A percentile compares a stretch with the other conserved stretches of the same genome.
These are phyloP conservation scores for Magnolia changhungtana DNA, from an alignment of 164 flowering plant species.

Conservation along the genomic window DNA sequence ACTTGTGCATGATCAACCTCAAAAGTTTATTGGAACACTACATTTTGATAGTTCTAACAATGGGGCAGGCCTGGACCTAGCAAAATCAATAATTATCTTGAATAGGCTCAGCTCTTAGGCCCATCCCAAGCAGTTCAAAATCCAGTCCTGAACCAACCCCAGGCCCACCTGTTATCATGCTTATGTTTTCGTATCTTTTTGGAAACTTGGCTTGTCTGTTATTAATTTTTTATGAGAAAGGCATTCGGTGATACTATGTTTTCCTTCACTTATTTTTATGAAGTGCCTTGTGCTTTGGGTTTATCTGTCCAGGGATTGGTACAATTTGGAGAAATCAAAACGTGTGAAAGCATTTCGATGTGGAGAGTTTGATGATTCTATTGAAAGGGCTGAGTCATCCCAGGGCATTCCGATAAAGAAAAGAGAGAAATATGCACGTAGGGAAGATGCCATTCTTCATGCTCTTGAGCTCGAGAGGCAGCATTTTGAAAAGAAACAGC, in stretches of 20 bases:
- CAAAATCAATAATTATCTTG: too few relatives aligned
- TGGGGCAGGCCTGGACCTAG: too few relatives aligned
- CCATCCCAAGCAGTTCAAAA: too few relatives aligned
- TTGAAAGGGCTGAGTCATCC: slow-evolving; percentile 79
- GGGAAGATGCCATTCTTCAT: slow-evolving; percentile 99
- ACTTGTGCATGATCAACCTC: too few relatives aligned
- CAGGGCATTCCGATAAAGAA: slow-evolving; percentile 79
- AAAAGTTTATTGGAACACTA: too few relatives aligned
- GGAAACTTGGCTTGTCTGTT: neutral
- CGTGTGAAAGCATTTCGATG: slow-evolving; percentile 97
- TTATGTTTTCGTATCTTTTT: too few relatives aligned
- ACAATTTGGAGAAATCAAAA: slow-evolving; percentile 93
- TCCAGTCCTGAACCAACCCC: too few relatives aligned
- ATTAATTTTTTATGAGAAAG: neutral
- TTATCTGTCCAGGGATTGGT: slow-evolving; percentile 76
- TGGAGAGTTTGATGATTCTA: slow-evolving; percentile 96
- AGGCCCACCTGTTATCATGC: too few relatives aligned
- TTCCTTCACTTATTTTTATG: neutral
- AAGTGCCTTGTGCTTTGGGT: neutral
- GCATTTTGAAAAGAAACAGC: slow-evolving; percentile 49
- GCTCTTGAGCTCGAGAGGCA: slow-evolving; percentile 95
- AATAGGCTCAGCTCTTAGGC: too few relatives aligned
- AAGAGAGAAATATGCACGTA: slow-evolving; percentile 94
- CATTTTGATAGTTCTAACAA: too few relatives aligned
- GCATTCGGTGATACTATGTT: neutral